Evolutionary conservation across 2,329 filamentous ascomycete species (phyloP).

Genomic region (Shiraia sp.): DNA sequence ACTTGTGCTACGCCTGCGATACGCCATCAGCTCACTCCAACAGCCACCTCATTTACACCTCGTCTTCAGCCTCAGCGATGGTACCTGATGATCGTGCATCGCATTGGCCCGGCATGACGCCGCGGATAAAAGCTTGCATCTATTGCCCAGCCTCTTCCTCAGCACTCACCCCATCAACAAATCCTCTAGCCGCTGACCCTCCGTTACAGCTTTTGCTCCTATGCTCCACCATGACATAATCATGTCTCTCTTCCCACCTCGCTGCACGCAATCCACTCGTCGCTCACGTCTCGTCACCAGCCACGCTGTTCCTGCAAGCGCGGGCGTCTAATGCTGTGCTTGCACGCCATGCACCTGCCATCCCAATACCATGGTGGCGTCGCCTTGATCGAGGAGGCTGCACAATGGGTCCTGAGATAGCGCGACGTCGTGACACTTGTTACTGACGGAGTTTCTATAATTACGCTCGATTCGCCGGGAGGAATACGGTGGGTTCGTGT

Average conservation of each 20-base stretch:
- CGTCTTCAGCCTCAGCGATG: slow-evolving; percentile 2
- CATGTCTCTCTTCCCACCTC: neutral
- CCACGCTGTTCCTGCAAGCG: too few species aligned
- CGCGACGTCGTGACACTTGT: too few species aligned
- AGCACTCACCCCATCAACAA: neutral
- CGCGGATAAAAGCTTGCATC: neutral
- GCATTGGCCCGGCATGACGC: slow-evolving; percentile 1
- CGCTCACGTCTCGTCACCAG: too few species aligned
- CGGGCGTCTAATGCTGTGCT: too few species aligned
- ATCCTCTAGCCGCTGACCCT: neutral
- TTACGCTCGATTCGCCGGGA: too few species aligned
- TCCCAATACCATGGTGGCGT: too few species aligned
- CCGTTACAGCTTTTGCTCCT: neutral
- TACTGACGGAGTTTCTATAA: too few species aligned
- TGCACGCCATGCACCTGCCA: too few species aligned
- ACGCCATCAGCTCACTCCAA: neutral
- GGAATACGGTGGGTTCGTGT: too few species aligned
- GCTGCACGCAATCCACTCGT: too few species aligned
- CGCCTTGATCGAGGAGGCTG: too few species aligned
- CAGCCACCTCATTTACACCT: neutral
- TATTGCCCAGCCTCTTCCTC: slow-evolving; percentile 2
- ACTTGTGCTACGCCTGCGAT: neutral
- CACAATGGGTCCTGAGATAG: too few species aligned
- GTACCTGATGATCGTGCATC: neutral
- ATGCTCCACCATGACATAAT: neutral